These are phyloP conservation scores for Podospora pseudoanserina DNA, from an alignment of 495 filamentous ascomycete genomes.

Conservation along the genomic window DNA sequence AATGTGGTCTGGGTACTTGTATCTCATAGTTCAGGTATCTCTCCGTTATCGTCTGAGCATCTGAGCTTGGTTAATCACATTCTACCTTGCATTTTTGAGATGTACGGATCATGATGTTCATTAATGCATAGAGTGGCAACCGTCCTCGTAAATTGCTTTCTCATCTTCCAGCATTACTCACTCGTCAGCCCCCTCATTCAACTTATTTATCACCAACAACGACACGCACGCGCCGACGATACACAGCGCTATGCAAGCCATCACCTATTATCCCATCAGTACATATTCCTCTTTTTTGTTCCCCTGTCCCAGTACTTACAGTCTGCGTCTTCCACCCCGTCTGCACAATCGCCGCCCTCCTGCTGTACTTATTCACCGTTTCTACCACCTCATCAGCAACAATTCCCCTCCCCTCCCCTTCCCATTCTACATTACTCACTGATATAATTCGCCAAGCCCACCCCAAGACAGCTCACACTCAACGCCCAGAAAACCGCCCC, in stretches of 20 bases:
- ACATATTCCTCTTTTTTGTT: not conserved
- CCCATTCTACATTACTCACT: conserved; percentile 29
- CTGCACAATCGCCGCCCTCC: conserved; percentile 79
- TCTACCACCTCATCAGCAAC: conserved; percentile 27
- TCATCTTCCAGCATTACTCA: conserved; percentile 1
- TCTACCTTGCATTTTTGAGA: no score
- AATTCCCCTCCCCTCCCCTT: not conserved
- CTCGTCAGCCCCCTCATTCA: conserved; percentile 25
- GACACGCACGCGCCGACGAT: conserved; percentile 74
- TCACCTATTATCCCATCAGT: conserved; percentile 38
- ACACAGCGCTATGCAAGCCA: conserved; percentile 68
- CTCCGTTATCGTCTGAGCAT: no score
- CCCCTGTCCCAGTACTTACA: conserved; percentile 42
- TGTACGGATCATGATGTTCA: not conserved
- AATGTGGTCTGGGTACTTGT: no score
- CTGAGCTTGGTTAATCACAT: no score
- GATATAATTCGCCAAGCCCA: conserved; percentile 83
- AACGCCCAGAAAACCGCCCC: conserved; percentile 86
- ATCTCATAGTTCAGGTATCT: no score
- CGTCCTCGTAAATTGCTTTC: not conserved
- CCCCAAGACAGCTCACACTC: conserved; percentile 66
- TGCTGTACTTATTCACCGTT: conserved; percentile 80
- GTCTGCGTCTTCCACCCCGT: conserved; percentile 89
- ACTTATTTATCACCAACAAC: conserved; percentile 43
- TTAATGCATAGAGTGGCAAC: not conserved